Percentiles rank a stretch among this genome's conserved stretches.
Conservation (phyloP, 768 basidiomycete species). For the Boletellus ananiceps region DNA sequence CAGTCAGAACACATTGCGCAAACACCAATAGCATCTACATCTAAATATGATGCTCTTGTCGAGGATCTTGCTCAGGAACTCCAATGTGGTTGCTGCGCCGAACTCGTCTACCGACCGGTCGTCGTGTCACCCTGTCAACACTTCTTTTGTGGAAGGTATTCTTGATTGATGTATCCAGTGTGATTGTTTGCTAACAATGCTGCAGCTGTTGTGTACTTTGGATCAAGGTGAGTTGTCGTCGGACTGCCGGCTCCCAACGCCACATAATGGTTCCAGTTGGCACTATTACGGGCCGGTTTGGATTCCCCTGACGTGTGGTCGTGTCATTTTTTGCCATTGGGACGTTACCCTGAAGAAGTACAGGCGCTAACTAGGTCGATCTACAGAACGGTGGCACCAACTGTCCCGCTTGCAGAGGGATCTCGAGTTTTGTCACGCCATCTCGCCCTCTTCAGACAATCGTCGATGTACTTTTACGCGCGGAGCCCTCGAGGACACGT, state of each 20-base stretch:
- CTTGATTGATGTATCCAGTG: neutral
- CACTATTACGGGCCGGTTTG: neutral
- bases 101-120: constrained; percentile 76
- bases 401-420: constrained; percentile 75
- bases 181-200: constrained; percentile 40
- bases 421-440: constrained; percentile 63
- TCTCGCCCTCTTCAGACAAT: constrained; percentile 72
- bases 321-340: neutral
- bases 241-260: neutral
- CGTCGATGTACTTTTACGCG: constrained; percentile 67
- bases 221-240: constrained; percentile 63
- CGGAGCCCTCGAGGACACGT: constrained; percentile 63
- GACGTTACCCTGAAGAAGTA: neutral
- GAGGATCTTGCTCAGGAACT: constrained; percentile 70
- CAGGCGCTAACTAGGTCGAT: constrained; percentile 12
- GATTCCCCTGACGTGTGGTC: neutral
- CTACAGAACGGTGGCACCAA: constrained; percentile 77
- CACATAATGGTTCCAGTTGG: neutral
- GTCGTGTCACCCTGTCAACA: constrained; percentile 83
- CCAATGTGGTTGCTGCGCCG: constrained; percentile 83
- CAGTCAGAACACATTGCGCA: constrained; percentile 17
- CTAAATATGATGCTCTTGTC: constrained; percentile 36
- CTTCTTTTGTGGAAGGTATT: constrained; percentile 86
- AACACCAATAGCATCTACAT: constrained; percentile 14
- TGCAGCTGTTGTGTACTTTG: constrained; percentile 75